These are phyloP conservation scores for Mangifera indica DNA, from an alignment of 345 rosid species.

Conservation along the genomic window DNA sequence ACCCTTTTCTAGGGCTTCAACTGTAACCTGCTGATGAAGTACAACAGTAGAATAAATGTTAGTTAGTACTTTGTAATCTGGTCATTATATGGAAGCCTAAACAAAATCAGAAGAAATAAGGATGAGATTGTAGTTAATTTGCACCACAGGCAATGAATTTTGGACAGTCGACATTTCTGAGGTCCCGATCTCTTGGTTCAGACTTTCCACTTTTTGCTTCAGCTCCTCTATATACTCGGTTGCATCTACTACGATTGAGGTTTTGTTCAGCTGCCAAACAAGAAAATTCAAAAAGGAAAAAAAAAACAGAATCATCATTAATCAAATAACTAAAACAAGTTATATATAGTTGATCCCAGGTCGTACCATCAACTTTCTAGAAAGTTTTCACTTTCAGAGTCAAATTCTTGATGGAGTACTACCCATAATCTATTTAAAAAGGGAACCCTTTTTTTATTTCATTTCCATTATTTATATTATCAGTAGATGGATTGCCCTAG, in stretches of 20 bases:
- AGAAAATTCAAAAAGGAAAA: no score
- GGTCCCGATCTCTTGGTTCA: slow-evolving; percentile 40
- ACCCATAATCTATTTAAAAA: neutral
- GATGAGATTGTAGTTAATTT: neutral
- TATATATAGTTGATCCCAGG: neutral
- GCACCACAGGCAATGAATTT: slow-evolving; percentile 46
- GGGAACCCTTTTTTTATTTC: neutral
- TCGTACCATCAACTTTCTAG: neutral
- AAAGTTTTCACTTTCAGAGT: neutral
- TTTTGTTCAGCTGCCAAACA: slow-evolving; percentile 38
- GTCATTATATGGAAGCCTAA: no score
- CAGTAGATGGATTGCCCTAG: neutral
- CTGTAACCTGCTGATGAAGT: slow-evolving; percentile 46
- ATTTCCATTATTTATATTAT: neutral
- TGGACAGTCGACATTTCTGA: slow-evolving; percentile 24
- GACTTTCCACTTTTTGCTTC: slow-evolving; percentile 46
- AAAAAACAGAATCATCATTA: neutral
- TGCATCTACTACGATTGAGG: slow-evolving; percentile 54
- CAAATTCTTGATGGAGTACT: neutral
- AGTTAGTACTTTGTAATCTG: no score
- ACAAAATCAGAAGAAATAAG: neutral
- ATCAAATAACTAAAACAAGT: neutral
- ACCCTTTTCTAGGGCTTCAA: slow-evolving; percentile 58
- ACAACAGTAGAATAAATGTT: neutral
- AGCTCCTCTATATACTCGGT: slow-evolving; percentile 49